Conservation (phyloP, 768 basidiomycete species). For the Pulveroboletus ravenelii region DNA sequence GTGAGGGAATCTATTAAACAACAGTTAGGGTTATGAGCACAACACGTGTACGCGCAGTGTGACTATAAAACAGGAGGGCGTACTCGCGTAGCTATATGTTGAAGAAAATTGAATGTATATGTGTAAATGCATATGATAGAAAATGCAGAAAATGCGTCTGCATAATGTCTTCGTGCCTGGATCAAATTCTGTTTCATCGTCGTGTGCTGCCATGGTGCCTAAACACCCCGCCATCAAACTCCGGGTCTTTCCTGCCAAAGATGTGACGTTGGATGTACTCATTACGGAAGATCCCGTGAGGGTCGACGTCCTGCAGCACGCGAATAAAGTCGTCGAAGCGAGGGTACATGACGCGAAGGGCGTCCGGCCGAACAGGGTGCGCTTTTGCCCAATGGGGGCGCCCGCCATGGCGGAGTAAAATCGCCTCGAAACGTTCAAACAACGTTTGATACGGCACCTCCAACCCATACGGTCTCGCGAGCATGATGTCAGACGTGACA, state of each 20-base stretch:
- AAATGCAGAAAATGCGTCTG: background rate
- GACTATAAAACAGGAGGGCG: slow-evolving; percentile 9
- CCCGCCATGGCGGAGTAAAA: slow-evolving; percentile 65
- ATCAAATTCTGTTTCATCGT: background rate
- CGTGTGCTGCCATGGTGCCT: slow-evolving; percentile 28
- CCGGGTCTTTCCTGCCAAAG: slow-evolving; percentile 49
- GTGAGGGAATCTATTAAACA: slow-evolving; percentile 80
- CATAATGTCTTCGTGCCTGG: background rate
- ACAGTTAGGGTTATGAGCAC: slow-evolving; percentile 68
- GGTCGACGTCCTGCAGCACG: slow-evolving; percentile 69
- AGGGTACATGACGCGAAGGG: slow-evolving; percentile 69
- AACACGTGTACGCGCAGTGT: slow-evolving; percentile 5
- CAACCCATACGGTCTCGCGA: slow-evolving; percentile 73
- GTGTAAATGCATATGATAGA: background rate
- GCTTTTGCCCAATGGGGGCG: slow-evolving; percentile 97
- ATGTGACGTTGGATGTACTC: slow-evolving; percentile 88
- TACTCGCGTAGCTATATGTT: slow-evolving; percentile 10
- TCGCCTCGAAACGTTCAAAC: slow-evolving; percentile 71
- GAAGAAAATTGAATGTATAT: background rate
- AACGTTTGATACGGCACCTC: slow-evolving; percentile 76
- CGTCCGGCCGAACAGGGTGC: slow-evolving; percentile 63
- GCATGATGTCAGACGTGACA: slow-evolving; percentile 1
- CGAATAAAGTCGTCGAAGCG: slow-evolving; percentile 71
- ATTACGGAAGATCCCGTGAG: slow-evolving; percentile 74
- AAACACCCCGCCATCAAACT: slow-evolving; percentile 43